Evolutionary conservation across 495 filamentous ascomycete species (phyloP), one percentile per base, ranked within the genome.

Genomic region (Penicilliopsis zonata): DNA sequence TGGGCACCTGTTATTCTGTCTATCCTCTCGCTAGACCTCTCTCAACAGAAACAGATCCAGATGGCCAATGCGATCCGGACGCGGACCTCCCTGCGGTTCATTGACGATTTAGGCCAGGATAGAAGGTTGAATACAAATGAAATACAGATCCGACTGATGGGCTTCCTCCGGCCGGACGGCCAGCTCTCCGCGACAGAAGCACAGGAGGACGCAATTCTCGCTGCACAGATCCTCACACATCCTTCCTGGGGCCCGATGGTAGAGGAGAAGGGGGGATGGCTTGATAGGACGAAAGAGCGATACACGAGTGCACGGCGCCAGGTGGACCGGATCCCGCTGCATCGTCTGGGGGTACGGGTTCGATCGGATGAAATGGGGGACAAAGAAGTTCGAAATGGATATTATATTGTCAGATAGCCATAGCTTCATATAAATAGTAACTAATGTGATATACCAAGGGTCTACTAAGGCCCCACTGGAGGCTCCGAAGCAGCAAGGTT

Each of bases 1-100:
- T 80, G 76, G 76, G 49, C 63, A 17, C 62, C 72, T 37, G 49
- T 56, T 8, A 52, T 80, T 18, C 53, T 81, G 21, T 69, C 69
- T 2, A 45, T 63, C 7, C 43, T 38, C 7, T 34, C 31, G 0
- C 23, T 67, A 13, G 59, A 67, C 1, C 65, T 51, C 43, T 29
- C 57, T 34, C 24, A 65, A 45, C 9, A 57, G 46, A 29, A 52
- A 35, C 1, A 45, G 24, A 31, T 67, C 50, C 31, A 60, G 36
- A 19, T 59, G 53, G 61, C 34, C 33, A 63, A 40, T 34, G 56
- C 39, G 46, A 57, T 44, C 52, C 63, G 33, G 33, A 50, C 20
- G 4, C 50, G 65, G 21, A 56, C 69, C 20, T 42, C 69, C 5
- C 36, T 78, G 2, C 53, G 63, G 18, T 57, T 72, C 16, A 59